These are phyloP conservation scores for Lasiodiplodia sp. DNA, from an alignment of 2,329 filamentous ascomycete species.

Conservation along the genomic window DNA sequence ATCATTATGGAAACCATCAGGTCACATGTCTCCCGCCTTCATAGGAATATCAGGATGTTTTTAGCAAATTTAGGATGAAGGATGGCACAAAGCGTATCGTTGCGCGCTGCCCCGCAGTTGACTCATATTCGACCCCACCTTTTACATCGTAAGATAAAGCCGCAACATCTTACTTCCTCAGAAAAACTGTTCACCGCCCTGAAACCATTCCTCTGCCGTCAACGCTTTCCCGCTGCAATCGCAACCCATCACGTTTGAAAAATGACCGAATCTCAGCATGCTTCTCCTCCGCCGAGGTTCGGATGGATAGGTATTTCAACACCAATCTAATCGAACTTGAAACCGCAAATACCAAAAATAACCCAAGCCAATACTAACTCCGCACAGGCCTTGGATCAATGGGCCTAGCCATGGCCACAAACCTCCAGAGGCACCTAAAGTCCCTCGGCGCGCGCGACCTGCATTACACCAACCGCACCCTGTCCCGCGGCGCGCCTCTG, in stretches of 20 bases:
- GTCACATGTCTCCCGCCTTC: neutral
- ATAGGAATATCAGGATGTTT: neutral
- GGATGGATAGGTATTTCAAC: slow-evolving; percentile 13
- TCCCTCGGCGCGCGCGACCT: slow-evolving; percentile 38
- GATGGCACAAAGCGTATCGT: neutral
- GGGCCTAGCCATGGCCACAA: slow-evolving; percentile 59
- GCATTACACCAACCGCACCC: slow-evolving; percentile 50
- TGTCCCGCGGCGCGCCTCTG: neutral
- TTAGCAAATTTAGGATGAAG: neutral
- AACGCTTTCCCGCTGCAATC: too few relatives aligned
- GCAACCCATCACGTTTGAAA: neutral
- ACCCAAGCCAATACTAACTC: slow-evolving; percentile 36
- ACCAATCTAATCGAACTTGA: too few relatives aligned
- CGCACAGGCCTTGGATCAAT: slow-evolving; percentile 58
- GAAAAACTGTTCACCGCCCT: neutral
- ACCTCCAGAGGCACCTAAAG: slow-evolving; percentile 55
- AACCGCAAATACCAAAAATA: neutral
- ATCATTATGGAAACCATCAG: neutral
- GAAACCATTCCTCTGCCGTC: too few relatives aligned
- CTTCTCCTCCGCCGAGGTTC: neutral
- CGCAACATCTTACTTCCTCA: neutral
- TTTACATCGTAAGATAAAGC: neutral
- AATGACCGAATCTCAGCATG: neutral
- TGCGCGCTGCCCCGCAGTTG: neutral
- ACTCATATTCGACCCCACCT: neutral